phyloP scores from a whole-genome alignment of 768 basidiomycete genomes.

The Calocybe cyanea region DNA sequence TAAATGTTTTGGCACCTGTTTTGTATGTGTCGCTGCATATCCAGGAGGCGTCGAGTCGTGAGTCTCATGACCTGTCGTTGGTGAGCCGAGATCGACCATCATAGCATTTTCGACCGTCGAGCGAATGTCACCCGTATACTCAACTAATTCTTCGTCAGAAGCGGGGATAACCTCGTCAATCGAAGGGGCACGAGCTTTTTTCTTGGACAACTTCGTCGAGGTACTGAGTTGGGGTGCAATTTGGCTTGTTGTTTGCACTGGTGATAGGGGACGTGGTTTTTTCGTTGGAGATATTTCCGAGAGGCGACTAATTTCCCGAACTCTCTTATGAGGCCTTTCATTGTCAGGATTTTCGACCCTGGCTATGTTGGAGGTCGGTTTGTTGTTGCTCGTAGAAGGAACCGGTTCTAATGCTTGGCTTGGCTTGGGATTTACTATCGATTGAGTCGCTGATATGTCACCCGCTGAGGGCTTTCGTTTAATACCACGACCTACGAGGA shows the following conservation, averaged over 20 bases:
- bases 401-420: constrained; percentile 4
- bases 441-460: constrained; percentile 4
- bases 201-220: not conserved
- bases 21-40: not conserved
- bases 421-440: constrained; percentile 19
- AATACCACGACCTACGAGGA: constrained; percentile 17
- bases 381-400: constrained; percentile 4
- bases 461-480: constrained; percentile 11
- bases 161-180: constrained; percentile 27
- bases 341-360: constrained; percentile 9
- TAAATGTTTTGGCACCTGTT: not conserved
- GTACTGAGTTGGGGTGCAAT: constrained; percentile 3
- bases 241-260: constrained; percentile 9
- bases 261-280: constrained; percentile 3
- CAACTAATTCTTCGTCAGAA: constrained; percentile 33
- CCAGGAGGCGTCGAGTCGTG: too few species aligned
- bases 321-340: constrained; percentile 16
- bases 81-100: not conserved
- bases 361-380: constrained; percentile 7
- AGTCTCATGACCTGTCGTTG: not conserved
- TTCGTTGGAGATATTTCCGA: not conserved
- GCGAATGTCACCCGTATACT: constrained; percentile 10
- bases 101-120: not conserved
- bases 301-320: constrained; percentile 5
- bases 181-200: constrained; percentile 22